Evolutionary conservation across 495 filamentous ascomycete species (phyloP), one percentile per base, ranked within the genome.

Genomic region (Neurospora sublineolata): DNA sequence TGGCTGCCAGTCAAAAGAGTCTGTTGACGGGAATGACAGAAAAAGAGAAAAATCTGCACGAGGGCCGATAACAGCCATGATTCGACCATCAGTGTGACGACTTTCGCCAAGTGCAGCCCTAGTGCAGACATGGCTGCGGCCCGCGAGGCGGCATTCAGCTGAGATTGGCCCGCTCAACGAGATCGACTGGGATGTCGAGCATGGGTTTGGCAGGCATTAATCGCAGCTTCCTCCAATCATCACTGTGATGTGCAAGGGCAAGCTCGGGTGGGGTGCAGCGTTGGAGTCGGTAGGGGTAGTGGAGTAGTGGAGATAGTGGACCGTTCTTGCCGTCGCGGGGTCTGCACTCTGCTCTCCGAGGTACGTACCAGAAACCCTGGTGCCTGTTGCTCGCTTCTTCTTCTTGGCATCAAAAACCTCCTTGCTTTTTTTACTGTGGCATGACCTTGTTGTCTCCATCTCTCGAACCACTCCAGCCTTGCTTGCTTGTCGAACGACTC

Each of bases 161-260:
- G 75, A 79, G 79, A 82, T 82, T 82, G 80, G 80, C 76, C 77
- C 77, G 69, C 68, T 46, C 72, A 76, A 70, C 71, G 69, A 80
- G 76, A 78, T 81, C 78, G 76, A 71, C 67, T 76, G 75, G 68
- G 75, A 72, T 67, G 14, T 6, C 1, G 10, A 10, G 44, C 77
- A 79, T 72, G 77, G 78, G 58, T 74, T 20, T 11, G 6, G 40
- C 69, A 70, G 75, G 76, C 74, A 80, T 72, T 68, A 72, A 44
- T 18, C n/a, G 71, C 68, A 76, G 78, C 77, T 78, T 75, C 74
- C 76, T 71, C 78, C 79, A 81, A 80, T 81, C 67, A 74, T 68
- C 14, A 8, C 52, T 10, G 52, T 9, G 14, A 64, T 33, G 27
- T 36, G 52, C 52, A 60, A 60, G 52, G 27, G 52, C 52, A 33